Conservation (phyloP, 2,329 filamentous ascomycete genomes). For the Cladophialophora carrionii region DNA sequence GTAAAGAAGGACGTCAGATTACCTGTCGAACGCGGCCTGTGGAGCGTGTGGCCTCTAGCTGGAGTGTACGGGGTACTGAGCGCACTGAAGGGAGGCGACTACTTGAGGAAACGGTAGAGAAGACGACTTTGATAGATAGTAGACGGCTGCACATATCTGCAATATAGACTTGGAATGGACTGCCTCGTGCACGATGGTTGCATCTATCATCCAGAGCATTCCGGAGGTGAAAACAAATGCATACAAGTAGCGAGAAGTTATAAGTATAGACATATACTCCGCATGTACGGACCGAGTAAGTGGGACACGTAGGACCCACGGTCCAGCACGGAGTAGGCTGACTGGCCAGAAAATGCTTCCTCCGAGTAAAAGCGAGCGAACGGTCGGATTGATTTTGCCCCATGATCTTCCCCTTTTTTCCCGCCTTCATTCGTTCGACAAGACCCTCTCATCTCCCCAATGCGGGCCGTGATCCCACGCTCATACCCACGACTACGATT, state of each 20-base stretch:
- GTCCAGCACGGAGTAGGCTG: background rate
- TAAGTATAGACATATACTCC: background rate
- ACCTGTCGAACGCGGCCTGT: conserved; percentile 31
- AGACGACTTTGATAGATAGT: conserved; percentile 22
- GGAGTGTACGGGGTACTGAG: conserved; percentile 36
- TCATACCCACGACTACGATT: background rate
- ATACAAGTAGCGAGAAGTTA: background rate
- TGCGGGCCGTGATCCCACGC: no score
- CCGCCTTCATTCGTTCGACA: background rate
- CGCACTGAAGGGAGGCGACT: conserved; percentile 36
- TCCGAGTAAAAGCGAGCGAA: background rate
- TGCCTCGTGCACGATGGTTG: background rate
- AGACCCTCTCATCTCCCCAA: no score
- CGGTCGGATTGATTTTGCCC: no score
- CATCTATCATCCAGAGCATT: background rate
- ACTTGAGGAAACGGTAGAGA: conserved; percentile 38
- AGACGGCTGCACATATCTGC: background rate
- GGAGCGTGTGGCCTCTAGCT: conserved; percentile 36
- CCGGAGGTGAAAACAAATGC: background rate
- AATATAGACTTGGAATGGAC: background rate
- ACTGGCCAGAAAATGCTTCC: background rate
- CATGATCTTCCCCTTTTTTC: background rate
- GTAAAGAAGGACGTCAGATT: conserved; percentile 13
- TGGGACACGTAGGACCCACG: background rate
- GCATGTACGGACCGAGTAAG: background rate